Conservation (phyloP, 805 yeast species). For the Candida wancherniae region DNA sequence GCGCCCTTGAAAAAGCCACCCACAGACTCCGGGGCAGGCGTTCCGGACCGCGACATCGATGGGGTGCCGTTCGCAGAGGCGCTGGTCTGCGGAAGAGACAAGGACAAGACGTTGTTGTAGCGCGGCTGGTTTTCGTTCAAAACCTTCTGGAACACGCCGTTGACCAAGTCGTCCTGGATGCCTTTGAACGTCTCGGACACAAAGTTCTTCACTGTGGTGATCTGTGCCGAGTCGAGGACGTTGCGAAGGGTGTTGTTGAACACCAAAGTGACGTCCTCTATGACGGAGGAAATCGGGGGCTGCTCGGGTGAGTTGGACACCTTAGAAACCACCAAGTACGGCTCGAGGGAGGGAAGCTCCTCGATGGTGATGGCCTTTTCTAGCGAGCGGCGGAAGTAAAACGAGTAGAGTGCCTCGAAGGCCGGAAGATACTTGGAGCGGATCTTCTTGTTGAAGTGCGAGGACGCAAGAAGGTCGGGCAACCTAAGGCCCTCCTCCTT, state of each 20-base stretch:
- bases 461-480: conserved; percentile 50
- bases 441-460: conserved; percentile 55
- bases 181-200: conserved; percentile 53
- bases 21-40: conserved; percentile 33
- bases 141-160: conserved; percentile 38
- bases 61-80: conserved; percentile 20
- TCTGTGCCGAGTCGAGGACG: conserved; percentile 68
- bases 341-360: conserved; percentile 56
- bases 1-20: conserved; percentile 41
- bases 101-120: conserved; percentile 28
- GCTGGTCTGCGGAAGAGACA: conserved; percentile 3
- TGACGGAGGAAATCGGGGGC: conserved; percentile 72
- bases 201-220: conserved; percentile 49
- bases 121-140: conserved; percentile 39
- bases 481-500: conserved; percentile 25
- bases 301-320: conserved; percentile 41
- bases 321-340: conserved; percentile 25
- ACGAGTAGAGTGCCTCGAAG: conserved; percentile 59
- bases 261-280: conserved; percentile 79
- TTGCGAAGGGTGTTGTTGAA: conserved; percentile 64
- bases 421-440: conserved; percentile 50
- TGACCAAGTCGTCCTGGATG: conserved; percentile 59
- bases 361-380: conserved; percentile 80
- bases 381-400: conserved; percentile 69
- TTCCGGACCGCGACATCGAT: conserved; percentile 23